These are phyloP conservation scores for Hypomontagnella monticulosa DNA, from an alignment of 495 filamentous ascomycete species.

Conservation along the genomic window DNA sequence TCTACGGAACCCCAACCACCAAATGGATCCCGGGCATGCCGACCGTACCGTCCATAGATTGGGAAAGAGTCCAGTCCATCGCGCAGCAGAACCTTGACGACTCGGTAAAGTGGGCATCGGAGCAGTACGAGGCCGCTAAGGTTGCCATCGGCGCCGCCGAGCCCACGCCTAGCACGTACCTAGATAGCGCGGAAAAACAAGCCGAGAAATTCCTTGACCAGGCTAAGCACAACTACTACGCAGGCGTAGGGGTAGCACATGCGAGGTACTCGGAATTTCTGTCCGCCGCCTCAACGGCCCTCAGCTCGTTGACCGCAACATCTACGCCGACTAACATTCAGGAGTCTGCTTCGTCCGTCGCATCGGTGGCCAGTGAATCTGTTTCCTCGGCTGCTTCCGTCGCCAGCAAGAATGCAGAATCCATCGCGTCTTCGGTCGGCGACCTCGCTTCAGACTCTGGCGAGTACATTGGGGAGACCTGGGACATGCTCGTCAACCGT, in stretches of 20 bases:
- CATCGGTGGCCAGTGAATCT: slow-evolving; percentile 47
- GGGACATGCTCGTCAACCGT: slow-evolving; percentile 72
- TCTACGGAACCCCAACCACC: slow-evolving; percentile 57
- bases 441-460: slow-evolving; percentile 53
- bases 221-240: slow-evolving; percentile 78
- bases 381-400: slow-evolving; percentile 46
- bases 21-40: slow-evolving; percentile 34
- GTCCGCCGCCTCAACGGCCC: slow-evolving; percentile 69
- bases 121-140: slow-evolving; percentile 69
- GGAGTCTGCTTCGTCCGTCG: slow-evolving; percentile 52
- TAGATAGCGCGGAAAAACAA: slow-evolving; percentile 61
- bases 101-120: slow-evolving; percentile 70
- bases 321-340: slow-evolving; percentile 58
- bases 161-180: slow-evolving; percentile 61
- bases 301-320: slow-evolving; percentile 61
- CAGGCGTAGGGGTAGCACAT: slow-evolving; percentile 78
- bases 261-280: slow-evolving; percentile 79
- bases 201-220: slow-evolving; percentile 66
- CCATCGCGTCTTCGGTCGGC: slow-evolving; percentile 39
- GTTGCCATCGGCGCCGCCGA: slow-evolving; percentile 62
- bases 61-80: slow-evolving; percentile 60
- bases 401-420: slow-evolving; percentile 42
- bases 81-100: slow-evolving; percentile 72
- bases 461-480: slow-evolving; percentile 60
- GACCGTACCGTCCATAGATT: slow-evolving; percentile 51